These are phyloP conservation scores for Penicillium sp. DNA, from an alignment of 2,329 filamentous ascomycete genomes.

Conservation along the genomic window DNA sequence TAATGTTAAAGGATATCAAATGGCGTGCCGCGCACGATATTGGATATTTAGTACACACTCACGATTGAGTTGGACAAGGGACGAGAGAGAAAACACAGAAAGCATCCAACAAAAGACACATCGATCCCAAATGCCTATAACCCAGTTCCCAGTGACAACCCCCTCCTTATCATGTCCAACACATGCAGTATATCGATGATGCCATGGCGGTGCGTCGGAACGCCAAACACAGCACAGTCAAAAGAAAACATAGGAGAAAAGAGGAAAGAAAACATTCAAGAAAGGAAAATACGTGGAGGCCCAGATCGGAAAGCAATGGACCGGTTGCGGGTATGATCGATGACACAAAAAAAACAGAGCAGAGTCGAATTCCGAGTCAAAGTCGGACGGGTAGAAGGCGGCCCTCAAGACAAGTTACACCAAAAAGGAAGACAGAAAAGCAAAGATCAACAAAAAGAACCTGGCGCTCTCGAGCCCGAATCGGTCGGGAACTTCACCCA, in stretches of 20 bases:
- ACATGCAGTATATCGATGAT: constrained; percentile 19
- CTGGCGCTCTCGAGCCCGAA: not conserved
- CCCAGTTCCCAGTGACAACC: constrained; percentile 11
- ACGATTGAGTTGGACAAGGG: constrained; percentile 6
- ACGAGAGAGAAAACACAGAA: constrained; percentile 1
- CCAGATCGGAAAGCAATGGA: not conserved
- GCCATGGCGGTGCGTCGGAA: not conserved
- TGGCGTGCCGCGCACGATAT: constrained; percentile 15
- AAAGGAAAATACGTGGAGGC: not conserved
- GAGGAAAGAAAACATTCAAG: constrained; percentile 8
- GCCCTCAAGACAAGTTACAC: constrained; percentile 14
- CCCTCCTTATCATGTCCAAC: constrained; percentile 17
- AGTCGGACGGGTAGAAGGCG: constrained; percentile 7
- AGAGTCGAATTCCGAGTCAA: not conserved
- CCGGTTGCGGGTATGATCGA: constrained; percentile 27
- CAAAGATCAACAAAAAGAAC: constrained; percentile 7
- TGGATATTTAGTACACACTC: constrained; percentile 21
- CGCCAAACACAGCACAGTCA: constrained; percentile 1
- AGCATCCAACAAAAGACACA: constrained; percentile 4
- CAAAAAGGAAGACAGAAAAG: constrained; percentile 14
- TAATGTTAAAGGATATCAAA: constrained; percentile 10
- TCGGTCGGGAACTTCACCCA: not conserved
- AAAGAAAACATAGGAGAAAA: constrained; percentile 1
- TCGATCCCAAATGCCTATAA: constrained; percentile 12
- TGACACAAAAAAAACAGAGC: constrained; percentile 11